Evolutionary conservation across 306 rosid genomes (phyloP).

Genomic region (Mucuna pruriens): DNA sequence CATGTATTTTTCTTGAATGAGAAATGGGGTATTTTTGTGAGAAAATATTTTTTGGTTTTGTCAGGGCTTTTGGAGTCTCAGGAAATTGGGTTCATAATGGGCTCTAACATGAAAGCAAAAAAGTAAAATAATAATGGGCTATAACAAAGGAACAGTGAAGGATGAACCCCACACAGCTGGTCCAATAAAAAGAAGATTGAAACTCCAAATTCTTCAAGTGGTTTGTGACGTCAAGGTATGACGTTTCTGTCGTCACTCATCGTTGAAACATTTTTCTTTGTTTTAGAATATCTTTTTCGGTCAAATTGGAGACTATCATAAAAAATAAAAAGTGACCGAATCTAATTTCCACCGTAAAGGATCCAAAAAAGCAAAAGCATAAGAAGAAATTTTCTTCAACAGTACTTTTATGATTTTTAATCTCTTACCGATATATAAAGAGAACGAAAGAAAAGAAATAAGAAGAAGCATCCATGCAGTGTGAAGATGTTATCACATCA

Average conservation of each 20-base stretch:
- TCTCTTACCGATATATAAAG: not conserved
- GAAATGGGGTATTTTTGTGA: too few relatives aligned
- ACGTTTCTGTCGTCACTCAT: slow-evolving; percentile 30
- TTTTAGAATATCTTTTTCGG: not conserved
- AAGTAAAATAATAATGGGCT: not conserved
- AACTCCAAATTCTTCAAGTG: not conserved
- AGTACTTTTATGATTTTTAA: not conserved
- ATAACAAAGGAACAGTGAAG: not conserved
- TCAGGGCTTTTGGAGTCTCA: not conserved
- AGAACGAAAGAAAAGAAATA: not conserved
- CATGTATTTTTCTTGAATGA: too few relatives aligned
- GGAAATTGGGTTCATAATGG: not conserved
- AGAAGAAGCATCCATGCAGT: slow-evolving; percentile 12
- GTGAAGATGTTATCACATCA: not conserved
- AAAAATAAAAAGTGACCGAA: slow-evolving; percentile 23
- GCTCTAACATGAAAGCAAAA: too few relatives aligned
- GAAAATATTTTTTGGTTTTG: not conserved
- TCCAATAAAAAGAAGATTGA: not conserved
- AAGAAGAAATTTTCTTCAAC: slow-evolving; percentile 25
- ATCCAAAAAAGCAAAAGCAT: slow-evolving; percentile 40
- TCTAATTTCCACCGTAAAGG: slow-evolving; percentile 44
- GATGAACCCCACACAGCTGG: too few relatives aligned
- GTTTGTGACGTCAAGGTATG: slow-evolving; percentile 24
- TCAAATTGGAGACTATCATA: slow-evolving; percentile 4
- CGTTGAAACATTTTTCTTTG: not conserved